phyloP scores from a whole-genome alignment of 176 grass and related monocot genomes.

The Leersia perrieri region DNA sequence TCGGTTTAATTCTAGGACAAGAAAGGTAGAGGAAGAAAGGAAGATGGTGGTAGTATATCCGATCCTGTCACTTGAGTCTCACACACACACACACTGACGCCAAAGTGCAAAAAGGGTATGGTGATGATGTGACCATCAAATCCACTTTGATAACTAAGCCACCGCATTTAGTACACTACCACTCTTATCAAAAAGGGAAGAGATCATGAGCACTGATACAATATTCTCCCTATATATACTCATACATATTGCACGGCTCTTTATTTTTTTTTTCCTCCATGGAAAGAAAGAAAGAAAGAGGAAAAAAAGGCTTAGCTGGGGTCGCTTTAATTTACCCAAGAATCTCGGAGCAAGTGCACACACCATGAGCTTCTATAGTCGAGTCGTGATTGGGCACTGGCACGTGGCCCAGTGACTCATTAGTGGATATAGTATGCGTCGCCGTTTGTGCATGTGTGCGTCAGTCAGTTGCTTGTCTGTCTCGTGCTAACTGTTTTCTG shows the following conservation, averaged over 20 bases:
- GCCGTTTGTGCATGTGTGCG: not conserved
- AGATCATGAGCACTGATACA: no score
- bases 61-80: constrained; percentile 13
- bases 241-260: not conserved
- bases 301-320: not conserved
- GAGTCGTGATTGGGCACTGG: not conserved
- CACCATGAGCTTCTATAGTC: not conserved
- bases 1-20: not conserved
- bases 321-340: constrained; percentile 29
- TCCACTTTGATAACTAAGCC: constrained; percentile 7
- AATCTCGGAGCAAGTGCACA: constrained; percentile 27
- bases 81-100: not conserved
- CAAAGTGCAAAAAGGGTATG: constrained; percentile 13
- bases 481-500: not conserved
- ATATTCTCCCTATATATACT: not conserved
- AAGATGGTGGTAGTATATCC: not conserved
- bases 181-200: not conserved
- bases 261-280: not conserved
- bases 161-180: not conserved
- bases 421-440: not conserved
- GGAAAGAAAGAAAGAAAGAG: not conserved
- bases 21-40: not conserved
- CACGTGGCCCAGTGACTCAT: not conserved
- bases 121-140: constrained; percentile 32
- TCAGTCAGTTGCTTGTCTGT: not conserved